Percentiles rank a stretch among this genome's conserved stretches.
phyloP scores from a whole-genome alignment of 140 eudicot species.

The Erigeron philadelphicus region DNA sequence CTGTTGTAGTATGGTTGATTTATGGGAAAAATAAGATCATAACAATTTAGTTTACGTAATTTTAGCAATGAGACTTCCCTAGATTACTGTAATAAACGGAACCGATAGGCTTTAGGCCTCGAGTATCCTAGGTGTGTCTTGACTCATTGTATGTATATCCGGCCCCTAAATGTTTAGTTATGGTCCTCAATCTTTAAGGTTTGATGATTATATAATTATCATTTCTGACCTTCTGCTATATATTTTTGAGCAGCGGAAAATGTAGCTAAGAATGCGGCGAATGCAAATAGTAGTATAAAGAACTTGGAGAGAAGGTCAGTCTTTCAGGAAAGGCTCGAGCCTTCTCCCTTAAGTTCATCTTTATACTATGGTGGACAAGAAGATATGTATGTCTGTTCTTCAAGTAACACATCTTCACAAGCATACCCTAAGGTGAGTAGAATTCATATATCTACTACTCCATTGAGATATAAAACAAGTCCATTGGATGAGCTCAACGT shows the following conservation, averaged over 20 bases:
- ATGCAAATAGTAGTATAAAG: slow-evolving; percentile 28
- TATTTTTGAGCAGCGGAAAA: slow-evolving; percentile 23
- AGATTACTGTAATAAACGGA: slow-evolving; percentile 17
- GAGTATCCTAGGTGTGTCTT: background rate
- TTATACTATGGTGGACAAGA: slow-evolving; percentile 68
- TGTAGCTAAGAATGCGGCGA: slow-evolving; percentile 28
- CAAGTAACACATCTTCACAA: slow-evolving; percentile 35
- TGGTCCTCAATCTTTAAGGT: background rate
- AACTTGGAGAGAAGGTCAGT: slow-evolving; percentile 40
- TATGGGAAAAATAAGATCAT: background rate
- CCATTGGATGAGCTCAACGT: slow-evolving; percentile 14
- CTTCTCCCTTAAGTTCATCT: slow-evolving; percentile 58
- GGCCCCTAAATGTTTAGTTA: background rate
- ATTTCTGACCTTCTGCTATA: background rate
- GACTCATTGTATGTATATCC: background rate
- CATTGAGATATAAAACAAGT: background rate
- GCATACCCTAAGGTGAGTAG: slow-evolving; percentile 38
- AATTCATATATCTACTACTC: background rate
- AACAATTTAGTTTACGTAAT: background rate
- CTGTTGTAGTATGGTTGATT: background rate
- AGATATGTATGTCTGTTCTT: slow-evolving; percentile 52
- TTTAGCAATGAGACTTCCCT: background rate
- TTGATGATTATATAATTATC: background rate
- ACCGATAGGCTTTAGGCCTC: too few species aligned
- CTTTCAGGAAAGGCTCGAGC: slow-evolving; percentile 42